Base-by-base conservation (phyloP, 140 eudicot species). In the Oenanthe javanica region DNA sequence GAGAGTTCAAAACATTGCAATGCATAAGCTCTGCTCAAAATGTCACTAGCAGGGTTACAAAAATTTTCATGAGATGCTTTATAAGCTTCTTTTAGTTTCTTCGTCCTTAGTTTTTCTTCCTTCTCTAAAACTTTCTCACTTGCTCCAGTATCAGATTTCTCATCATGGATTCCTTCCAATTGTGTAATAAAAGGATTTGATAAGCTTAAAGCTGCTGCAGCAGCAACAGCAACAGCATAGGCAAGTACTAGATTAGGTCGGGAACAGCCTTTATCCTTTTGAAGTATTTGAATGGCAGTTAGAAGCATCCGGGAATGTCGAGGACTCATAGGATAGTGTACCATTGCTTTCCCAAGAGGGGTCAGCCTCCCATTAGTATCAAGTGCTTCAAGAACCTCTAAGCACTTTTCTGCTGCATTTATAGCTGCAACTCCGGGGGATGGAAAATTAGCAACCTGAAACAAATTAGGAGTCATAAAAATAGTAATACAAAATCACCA, bases 221-320 rank as follows among this genome's bases (percentile, higher is more conserved):
- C 92, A 83, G 99, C 97, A 82, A 92, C 90, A 21, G 97, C 92
- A 76, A n/a, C n/a, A n/a, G n/a, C n/a, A n/a, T 90, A 95, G 69
- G 90, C 97, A 61, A 95, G 73, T 79, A 91, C 87, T 40, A 92
- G 79, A 81, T 91, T 88, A 54, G 84, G 83, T 14, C 97, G 86
- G 49, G 84, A 80, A 45, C 54, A 71, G 7, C 77, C 80, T 48
- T 83, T 90, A 72, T 79, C 84, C 16, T 79, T 88, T 77, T 86
- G 87, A 76, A 91, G 84, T 72, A 90, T 88, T 83, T 92, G 93
- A 72, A 94, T 82, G 67, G 89, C 96, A 11, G 96, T 87, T 59
- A 92, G 92, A 81, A 94, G 99, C 97, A 94, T 90, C 46, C 97
- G 89, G 1, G 99, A 92, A 85, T 92, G 99, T 5, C 99, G 97